Evolutionary conservation across 1,139 yeast genomes (phyloP).

Genomic region (Arxiozyma telluris): DNA sequence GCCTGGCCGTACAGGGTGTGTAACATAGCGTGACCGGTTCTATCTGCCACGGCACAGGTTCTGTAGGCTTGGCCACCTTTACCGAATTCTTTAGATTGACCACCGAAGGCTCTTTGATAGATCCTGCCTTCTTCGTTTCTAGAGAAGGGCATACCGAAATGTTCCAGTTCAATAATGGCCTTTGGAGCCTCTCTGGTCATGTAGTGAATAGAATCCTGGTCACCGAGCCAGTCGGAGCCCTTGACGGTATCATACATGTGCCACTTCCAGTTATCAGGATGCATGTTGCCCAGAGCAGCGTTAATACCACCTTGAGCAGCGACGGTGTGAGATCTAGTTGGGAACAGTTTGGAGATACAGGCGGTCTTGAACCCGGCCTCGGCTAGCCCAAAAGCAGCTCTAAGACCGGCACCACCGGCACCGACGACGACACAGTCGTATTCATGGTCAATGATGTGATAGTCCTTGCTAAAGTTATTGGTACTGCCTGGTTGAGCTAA

Average conservation of each 20-base stretch:
- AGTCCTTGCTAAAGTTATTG: conserved; percentile 23
- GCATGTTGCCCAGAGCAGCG: conserved; percentile 96
- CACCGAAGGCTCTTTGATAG: conserved; percentile 98
- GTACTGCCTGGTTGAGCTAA: background rate
- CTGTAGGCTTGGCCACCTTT: conserved; percentile 99
- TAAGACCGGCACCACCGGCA: conserved; percentile 98
- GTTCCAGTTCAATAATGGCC: conserved; percentile 93
- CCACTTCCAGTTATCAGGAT: conserved; percentile 98
- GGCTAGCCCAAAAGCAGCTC: conserved; percentile 97
- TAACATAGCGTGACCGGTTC: conserved; percentile 96
- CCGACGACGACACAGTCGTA: conserved; percentile 97
- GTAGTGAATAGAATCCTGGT: conserved; percentile 97
- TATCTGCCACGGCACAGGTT: conserved; percentile 98
- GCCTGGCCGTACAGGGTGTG: conserved; percentile 97
- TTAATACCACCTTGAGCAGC: conserved; percentile 99
- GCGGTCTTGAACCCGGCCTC: conserved; percentile 97
- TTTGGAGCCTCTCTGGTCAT: conserved; percentile 98
- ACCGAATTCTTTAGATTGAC: conserved; percentile 91
- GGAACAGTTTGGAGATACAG: conserved; percentile 93
- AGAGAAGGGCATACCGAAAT: conserved; percentile 96
- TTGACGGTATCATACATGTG: conserved; percentile 99
- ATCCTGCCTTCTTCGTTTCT: conserved; percentile 95
- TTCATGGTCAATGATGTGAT: conserved; percentile 92
- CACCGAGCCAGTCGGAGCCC: conserved; percentile 99
- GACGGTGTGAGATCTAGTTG: conserved; percentile 97